A percentile compares a stretch with the other conserved stretches of the same genome.
Conservation (phyloP, 1,284 basidiomycete species). For the Leccinum solheimii region DNA sequence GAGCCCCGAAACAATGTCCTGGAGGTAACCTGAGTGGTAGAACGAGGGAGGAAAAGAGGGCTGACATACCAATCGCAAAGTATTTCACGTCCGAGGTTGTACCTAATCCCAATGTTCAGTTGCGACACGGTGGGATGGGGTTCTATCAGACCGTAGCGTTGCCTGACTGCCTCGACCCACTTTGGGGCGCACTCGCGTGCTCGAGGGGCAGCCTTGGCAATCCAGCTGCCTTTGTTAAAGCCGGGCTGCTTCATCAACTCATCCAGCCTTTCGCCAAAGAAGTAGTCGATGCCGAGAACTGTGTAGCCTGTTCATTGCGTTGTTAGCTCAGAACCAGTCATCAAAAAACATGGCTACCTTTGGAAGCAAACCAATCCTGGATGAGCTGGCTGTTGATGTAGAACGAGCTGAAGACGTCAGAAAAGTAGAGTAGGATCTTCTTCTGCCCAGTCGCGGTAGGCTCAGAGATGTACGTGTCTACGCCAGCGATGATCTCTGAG, state of each 20-base stretch:
- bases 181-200: slow-evolving; percentile 42
- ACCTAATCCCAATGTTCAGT: slow-evolving; percentile 15
- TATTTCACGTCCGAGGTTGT: slow-evolving; percentile 34
- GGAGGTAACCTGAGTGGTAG: background rate
- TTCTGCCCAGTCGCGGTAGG: slow-evolving; percentile 34
- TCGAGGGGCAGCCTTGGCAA: slow-evolving; percentile 34
- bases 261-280: slow-evolving; percentile 53
- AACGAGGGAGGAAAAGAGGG: background rate
- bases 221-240: slow-evolving; percentile 46
- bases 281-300: slow-evolving; percentile 57
- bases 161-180: slow-evolving; percentile 51
- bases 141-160: slow-evolving; percentile 40
- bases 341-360: slow-evolving; percentile 38
- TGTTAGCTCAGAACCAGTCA: background rate
- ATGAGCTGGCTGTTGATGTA: slow-evolving; percentile 52
- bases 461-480: slow-evolving; percentile 53
- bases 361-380: slow-evolving; percentile 54
- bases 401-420: slow-evolving; percentile 53
- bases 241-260: slow-evolving; percentile 36
- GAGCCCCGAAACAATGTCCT: slow-evolving; percentile 64
- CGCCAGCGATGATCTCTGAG: slow-evolving; percentile 44
- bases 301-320: slow-evolving; percentile 42
- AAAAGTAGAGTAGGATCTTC: slow-evolving; percentile 51
- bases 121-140: background rate
- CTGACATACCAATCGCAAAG: slow-evolving; percentile 38